phyloP scores from a whole-genome alignment of 2,329 filamentous ascomycete species.

The Colletotrichum scovillei region DNA sequence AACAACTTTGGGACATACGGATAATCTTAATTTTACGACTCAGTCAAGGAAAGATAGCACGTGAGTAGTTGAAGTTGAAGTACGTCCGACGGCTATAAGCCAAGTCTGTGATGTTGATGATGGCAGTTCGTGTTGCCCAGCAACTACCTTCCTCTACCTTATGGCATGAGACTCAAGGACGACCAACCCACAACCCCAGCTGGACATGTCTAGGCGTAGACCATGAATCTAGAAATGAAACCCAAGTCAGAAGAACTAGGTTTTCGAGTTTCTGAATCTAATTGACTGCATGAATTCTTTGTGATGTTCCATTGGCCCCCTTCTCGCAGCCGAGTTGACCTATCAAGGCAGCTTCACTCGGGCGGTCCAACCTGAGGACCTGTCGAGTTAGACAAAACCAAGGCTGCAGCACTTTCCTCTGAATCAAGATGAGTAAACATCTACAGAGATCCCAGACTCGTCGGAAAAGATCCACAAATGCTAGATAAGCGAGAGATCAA shows the following conservation, averaged over 20 bases:
- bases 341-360: not conserved
- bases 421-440: not conserved
- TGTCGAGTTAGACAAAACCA: not conserved
- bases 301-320: too few relatives aligned
- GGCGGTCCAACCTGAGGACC: not conserved
- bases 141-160: too few relatives aligned
- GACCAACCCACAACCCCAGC: too few relatives aligned
- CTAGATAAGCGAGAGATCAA: not conserved
- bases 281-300: too few relatives aligned
- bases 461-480: not conserved
- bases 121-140: not conserved
- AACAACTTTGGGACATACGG: not conserved
- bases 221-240: too few relatives aligned
- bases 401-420: not conserved
- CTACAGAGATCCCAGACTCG: not conserved
- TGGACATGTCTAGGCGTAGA: too few relatives aligned
- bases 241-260: too few relatives aligned
- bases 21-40: not conserved
- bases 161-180: too few relatives aligned
- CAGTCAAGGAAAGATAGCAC: not conserved
- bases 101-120: not conserved
- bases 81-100: too few relatives aligned
- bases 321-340: not conserved
- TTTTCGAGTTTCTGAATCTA: too few relatives aligned
- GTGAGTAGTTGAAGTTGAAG: not conserved